Evolutionary conservation across 2,329 filamentous ascomycete species (phyloP), one percentile per base, ranked within the genome.

Genomic region (Mollisia scopiformis): DNA sequence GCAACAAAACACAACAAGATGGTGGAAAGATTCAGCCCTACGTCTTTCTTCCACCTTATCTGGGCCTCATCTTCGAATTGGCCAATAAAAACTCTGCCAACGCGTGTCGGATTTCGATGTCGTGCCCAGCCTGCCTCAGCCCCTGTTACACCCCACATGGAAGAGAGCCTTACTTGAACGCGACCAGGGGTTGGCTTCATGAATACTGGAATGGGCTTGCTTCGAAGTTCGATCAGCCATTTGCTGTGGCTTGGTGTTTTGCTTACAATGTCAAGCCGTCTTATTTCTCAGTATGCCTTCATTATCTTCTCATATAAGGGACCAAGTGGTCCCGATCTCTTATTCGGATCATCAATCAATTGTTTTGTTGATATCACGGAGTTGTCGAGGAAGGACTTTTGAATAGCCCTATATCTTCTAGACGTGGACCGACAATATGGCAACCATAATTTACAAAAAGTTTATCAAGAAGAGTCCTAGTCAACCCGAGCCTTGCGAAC

Each of bases 391-490:
- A 10, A 19, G 7, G 21, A 2, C 3, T 43, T 10, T 14, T 8
- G 2, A 35, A 35, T 10, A 43, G 2, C n/a, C 11, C n/a, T 23
- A 19, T 43, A 19, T 10, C 23, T 21, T 10, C 39, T 10, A 43
- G 39, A 19, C 31, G 7, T 35, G 11, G n/a, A 43, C 7, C n/a
- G 10, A 19, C 4, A 47, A 28, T 14, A 62, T 65, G 57, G 60
- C 60, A 4, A 59, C 57, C 21, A 60, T 55, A 21, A 39, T 65
- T 10, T 65, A 63, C 50, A 60, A 61, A 35, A 63, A 62, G 35
- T 64, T 65, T 28, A 46, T 63, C 47, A 61, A 61, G 56, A 65
- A 65, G 35, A 41, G 41, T 41, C 51, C 63, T 14, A 39, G 37
- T 8, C 27, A 59, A 43, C 7, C 30, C 25, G 13, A 47, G n/a